Base-by-base conservation (phyloP, 73 alveolate genomes). In the Paraurostyla sp. region DNA sequence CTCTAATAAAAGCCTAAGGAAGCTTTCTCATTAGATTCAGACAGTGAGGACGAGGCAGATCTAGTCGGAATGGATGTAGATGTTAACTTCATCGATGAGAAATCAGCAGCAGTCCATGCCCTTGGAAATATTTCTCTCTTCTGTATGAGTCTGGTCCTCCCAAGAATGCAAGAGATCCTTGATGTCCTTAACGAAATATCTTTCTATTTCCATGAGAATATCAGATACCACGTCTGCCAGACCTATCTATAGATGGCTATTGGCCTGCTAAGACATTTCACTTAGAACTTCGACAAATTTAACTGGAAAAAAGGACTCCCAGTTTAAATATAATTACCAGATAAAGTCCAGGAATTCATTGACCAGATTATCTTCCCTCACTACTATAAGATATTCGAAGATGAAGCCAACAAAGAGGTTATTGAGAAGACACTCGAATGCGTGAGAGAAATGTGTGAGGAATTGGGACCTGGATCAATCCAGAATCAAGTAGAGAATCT, bases 11-110 rank as follows among this genome's bases (percentile, higher is more conserved):
- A 76, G 76, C 81, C 88, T 18, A 84, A 52, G 50, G 62, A 91
- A 50, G 93, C 76, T 16, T 91, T 84, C 82, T 91, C 96, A 27
- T 68, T 84, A 0, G 96, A 91, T 52, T 85, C 93, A 22, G 96
- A 91, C 58, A 62, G 90, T 23, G 96, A 91, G 33, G 90, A 78
- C 52, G 89, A 83, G 29, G 93, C 82, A n/a, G 91, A 84, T n/a
- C 68, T 85, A 30, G 84, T 69, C 25, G 96, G 96, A 20, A 85
- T 84, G 89, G 82, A 84, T 43, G 93, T 84, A 15, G 90, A 89
- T 69, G 87, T 85, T 20, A 69, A 57, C 52, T 69, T 68, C 58
- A 22, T 91, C 29, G 96, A 91, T 58, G 96, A 91, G 41, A 91
- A 91, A 76, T 71, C 91, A 1, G 68, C 96, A 22, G 93, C 93